Conservation (phyloP, 495 filamentous ascomycete genomes). For the Aspergillus egyptiacus region DNA sequence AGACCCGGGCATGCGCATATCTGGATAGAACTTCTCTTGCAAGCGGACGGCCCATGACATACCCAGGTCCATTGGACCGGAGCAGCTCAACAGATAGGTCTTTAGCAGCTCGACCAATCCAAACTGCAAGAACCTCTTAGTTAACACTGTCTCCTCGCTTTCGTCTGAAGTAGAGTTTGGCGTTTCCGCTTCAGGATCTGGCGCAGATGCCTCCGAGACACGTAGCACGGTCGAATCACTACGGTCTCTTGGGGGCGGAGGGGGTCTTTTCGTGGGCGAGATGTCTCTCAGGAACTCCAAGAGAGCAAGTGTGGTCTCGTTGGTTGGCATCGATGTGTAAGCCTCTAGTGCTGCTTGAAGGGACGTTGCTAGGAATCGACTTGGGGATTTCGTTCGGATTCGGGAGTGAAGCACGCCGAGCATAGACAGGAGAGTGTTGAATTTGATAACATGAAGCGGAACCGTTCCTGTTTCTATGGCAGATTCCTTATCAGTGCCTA, state of each 20-base stretch:
- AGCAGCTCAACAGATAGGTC: slow-evolving; percentile 58
- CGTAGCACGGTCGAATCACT: slow-evolving; percentile 42
- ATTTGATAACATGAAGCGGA: slow-evolving; percentile 45
- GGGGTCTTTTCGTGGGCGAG: slow-evolving; percentile 65
- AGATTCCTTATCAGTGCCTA: slow-evolving; percentile 3
- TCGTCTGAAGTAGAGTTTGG: slow-evolving; percentile 43
- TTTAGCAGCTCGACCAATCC: slow-evolving; percentile 83
- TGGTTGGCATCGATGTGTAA: slow-evolving; percentile 51
- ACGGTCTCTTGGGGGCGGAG: slow-evolving; percentile 63
- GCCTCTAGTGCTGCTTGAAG: slow-evolving; percentile 68
- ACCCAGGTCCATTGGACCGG: slow-evolving; percentile 54
- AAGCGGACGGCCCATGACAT: slow-evolving; percentile 72
- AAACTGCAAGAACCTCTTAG: slow-evolving; percentile 69
- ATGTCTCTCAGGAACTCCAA: slow-evolving; percentile 71
- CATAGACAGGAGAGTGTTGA: slow-evolving; percentile 72
- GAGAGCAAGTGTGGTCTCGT: slow-evolving; percentile 65
- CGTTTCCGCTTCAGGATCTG: slow-evolving; percentile 73
- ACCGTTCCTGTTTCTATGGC: slow-evolving; percentile 10
- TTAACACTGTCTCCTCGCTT: slow-evolving; percentile 53
- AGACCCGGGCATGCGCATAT: slow-evolving; percentile 30
- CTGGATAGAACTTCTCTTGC: slow-evolving; percentile 63
- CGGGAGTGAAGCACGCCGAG: slow-evolving; percentile 79
- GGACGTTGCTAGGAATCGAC: slow-evolving; percentile 86
- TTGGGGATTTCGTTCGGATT: slow-evolving; percentile 86
- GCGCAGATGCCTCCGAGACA: slow-evolving; percentile 49